phyloP scores from a whole-genome alignment of 495 filamentous ascomycete species.

The Glarea lozoyensis region DNA sequence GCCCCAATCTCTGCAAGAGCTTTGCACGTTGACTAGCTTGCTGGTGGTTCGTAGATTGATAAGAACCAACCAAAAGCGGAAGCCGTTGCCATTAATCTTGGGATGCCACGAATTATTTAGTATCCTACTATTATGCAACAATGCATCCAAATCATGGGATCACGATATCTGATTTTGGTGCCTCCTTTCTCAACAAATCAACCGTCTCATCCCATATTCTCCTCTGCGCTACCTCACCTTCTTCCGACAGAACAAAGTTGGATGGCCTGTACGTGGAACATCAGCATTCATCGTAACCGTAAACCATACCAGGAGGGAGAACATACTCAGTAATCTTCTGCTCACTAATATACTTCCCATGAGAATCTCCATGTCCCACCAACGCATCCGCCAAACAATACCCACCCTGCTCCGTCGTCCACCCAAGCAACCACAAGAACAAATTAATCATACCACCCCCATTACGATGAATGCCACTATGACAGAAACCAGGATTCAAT shows the following conservation, averaged over 20 bases:
- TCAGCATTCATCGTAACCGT: too few species aligned
- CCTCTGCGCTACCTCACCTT: not conserved
- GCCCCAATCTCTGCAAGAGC: too few species aligned
- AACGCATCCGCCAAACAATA: conserved; percentile 49
- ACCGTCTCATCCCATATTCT: conserved; percentile 2
- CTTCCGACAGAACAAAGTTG: conserved; percentile 10
- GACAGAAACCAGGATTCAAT: not conserved
- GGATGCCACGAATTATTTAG: too few species aligned
- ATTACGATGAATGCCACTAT: not conserved
- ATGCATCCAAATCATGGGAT: too few species aligned
- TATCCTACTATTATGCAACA: too few species aligned
- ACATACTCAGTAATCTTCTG: conserved; percentile 5
- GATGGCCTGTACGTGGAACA: not conserved
- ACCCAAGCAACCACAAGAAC: conserved; percentile 25
- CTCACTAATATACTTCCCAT: conserved; percentile 10
- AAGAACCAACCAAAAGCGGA: too few species aligned
- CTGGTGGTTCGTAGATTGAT: too few species aligned
- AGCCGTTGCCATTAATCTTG: too few species aligned
- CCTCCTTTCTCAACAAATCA: not conserved
- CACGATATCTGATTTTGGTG: not conserved
- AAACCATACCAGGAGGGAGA: too few species aligned
- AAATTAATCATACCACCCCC: not conserved
- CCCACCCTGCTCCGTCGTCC: conserved; percentile 60
- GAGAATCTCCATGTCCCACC: conserved; percentile 30
- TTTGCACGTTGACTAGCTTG: too few species aligned